Base-by-base conservation (phyloP, 495 filamentous ascomycete species). In the Pyrenopolyporus hunteri region DNA sequence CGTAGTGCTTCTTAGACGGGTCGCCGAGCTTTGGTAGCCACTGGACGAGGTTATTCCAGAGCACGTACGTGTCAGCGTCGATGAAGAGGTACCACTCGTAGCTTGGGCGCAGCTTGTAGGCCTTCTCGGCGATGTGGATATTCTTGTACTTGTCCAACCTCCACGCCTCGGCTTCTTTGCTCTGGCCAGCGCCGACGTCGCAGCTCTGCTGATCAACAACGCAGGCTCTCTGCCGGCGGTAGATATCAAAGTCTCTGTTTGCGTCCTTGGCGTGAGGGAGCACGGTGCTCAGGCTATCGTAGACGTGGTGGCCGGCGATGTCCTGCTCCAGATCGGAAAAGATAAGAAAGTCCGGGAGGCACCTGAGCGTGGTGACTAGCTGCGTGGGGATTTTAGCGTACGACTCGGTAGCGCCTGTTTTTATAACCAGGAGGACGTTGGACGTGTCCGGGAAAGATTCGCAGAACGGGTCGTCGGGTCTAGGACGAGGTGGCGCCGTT, bases 61-160 rank as follows among this genome's bases (percentile, higher is more conserved):
- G 78, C 44, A 87, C 73, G 62, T 86, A 87, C 3, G 86, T 87
- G 70, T 89, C 87, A 6, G 85, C 85, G 48, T 89, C 87, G 70
- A 89, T 83, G 65, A 89, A 87, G 40, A 89, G 65, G 64, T 85
- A 90, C 84, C 85, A 90, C 54, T 87, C 82, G 14, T 81, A 80
- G 39, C 79, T 69, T 11, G 80, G 78, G 55, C 73, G 63, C 68
- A 78, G 70, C 45, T 57, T 58, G 51, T 66, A 81, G 4, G 70
- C 50, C 69, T 74, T 77, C 64, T 78, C 76, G 40, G 72, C 70
- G 6, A 77, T 74, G 66, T 81, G 78, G 8, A 79, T 26, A 56
- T 77, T 71, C 70, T 78, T 80, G 68, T 76, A 80, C 66, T 74
- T 81, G 70, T 77, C 78, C 16, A 81, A 64, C 8, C 62, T 70